A percentile compares a stretch with the other conserved stretches of the same genome.
phyloP scores from a whole-genome alignment of 1,284 basidiomycete genomes.

The Cutaneotrichosporon cutaneum region DNA sequence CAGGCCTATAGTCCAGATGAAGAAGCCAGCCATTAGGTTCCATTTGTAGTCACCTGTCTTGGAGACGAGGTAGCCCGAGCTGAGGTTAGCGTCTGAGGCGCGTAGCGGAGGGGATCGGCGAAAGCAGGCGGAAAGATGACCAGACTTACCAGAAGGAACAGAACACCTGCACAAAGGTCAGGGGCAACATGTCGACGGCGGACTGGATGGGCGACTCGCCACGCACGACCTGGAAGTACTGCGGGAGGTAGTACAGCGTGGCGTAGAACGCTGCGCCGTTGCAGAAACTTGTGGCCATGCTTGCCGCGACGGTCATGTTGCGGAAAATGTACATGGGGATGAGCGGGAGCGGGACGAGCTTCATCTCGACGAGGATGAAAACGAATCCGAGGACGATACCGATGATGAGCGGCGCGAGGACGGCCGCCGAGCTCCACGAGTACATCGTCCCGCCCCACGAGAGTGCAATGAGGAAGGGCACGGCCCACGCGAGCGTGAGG shows the following conservation, averaged over 20 bases:
- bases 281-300: conserved; percentile 65
- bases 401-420: conserved; percentile 62
- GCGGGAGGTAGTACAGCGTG: conserved; percentile 56
- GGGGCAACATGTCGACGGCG: conserved; percentile 64
- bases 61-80: conserved; percentile 62
- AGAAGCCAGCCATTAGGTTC: conserved; percentile 65
- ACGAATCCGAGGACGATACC: conserved; percentile 59
- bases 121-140: too few relatives aligned
- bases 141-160: conserved; percentile 38
- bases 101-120: neutral
- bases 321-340: conserved; percentile 70
- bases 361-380: conserved; percentile 72
- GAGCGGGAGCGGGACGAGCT: conserved; percentile 64
- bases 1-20: conserved; percentile 64
- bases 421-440: conserved; percentile 63
- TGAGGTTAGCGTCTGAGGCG: conserved; percentile 9
- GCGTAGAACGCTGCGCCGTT: conserved; percentile 56
- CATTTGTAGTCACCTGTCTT: conserved; percentile 64
- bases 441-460: conserved; percentile 71
- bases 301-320: conserved; percentile 64
- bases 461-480: conserved; percentile 65
- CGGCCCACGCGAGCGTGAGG: conserved; percentile 61
- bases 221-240: conserved; percentile 69
- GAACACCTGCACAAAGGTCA: conserved; percentile 63
- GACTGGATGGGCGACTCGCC: conserved; percentile 62